A percentile compares a stretch with the other conserved stretches of the same genome.
Conservation (phyloP, 495 filamentous ascomycete genomes). For the Penicillium simplicissimum region DNA sequence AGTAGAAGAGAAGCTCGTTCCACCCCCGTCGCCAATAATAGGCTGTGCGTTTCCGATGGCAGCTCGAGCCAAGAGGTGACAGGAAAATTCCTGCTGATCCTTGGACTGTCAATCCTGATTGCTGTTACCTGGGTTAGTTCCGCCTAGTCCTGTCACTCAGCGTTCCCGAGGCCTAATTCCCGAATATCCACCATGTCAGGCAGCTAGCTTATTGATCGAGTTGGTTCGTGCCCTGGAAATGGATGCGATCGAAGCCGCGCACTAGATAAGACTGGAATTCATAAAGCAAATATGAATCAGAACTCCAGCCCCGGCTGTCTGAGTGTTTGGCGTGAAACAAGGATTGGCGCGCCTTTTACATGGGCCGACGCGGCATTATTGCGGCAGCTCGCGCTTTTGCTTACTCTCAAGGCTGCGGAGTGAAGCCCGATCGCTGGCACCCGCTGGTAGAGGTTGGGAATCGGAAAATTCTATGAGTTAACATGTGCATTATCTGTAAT, state of each 20-base stretch:
- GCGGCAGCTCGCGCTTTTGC: constrained; percentile 10
- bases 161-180: background rate
- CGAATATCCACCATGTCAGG: background rate
- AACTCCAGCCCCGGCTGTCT: background rate
- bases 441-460: constrained; percentile 4
- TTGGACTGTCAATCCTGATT: too few species aligned
- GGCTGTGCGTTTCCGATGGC: background rate
- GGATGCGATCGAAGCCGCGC: background rate
- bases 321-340: background rate
- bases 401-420: constrained; percentile 6
- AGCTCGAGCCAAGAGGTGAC: background rate
- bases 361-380: background rate
- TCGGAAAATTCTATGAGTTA: background rate
- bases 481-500: background rate
- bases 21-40: background rate
- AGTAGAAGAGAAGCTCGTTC: background rate
- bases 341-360: constrained; percentile 5
- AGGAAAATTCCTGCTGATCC: background rate
- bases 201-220: background rate
- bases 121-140: background rate
- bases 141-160: background rate
- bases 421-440: constrained; percentile 14
- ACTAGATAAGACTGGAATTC: background rate
- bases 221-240: background rate
- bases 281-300: background rate